Evolutionary conservation across 2,329 filamentous ascomycete genomes (phyloP), one percentile per base, ranked within the genome.

Genomic region (Calonectria pseudoturangicola): DNA sequence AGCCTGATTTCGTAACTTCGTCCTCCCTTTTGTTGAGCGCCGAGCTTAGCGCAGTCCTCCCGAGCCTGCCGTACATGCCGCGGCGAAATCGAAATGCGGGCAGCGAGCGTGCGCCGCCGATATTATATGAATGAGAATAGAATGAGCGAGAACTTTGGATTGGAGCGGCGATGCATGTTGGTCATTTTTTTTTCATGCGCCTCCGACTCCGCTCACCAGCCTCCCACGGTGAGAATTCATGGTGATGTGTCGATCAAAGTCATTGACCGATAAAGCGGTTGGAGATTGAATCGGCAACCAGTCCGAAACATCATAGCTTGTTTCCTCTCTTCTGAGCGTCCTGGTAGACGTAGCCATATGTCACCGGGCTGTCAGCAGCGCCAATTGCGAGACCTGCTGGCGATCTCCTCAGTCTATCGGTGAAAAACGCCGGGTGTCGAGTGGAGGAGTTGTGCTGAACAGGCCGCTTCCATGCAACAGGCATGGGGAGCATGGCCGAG

Each of bases 401-500:
- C 3, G 89, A 87, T 77, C 88, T 90, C 71, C 89, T 89, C 64
- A 94, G 84, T 65, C 88, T 87, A 36, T 90, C 86, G 0, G 93
- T 93, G 84, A 95, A 95, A 84, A 96, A 96, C 1, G 95, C 93
- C 0, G 94, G 94, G 76, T 96, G 94, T 30, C 90, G 85, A 47
- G 87, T 87, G 1, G 93, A 90, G 12, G 90, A 86, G 81, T 73
- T 76, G 60, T 73, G 72, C n/a, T 67, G 63, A 13, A 45, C 45
- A 45, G 66, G 71, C 25, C 70, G 68, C 7, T 70, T 68, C 68
- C 64, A 71, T 18, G 51, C 45, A 45, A 41, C n/a, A 15, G 73
- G 60, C 21, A 56, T 73, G 30, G 67, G 73, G 50, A 73, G 78
- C 10, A 69, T 64, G 45, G 74, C 56, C 6, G 63, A 25, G n/a